phyloP scores from a whole-genome alignment of 805 yeast species.

The Dipodascus geniculatus region DNA sequence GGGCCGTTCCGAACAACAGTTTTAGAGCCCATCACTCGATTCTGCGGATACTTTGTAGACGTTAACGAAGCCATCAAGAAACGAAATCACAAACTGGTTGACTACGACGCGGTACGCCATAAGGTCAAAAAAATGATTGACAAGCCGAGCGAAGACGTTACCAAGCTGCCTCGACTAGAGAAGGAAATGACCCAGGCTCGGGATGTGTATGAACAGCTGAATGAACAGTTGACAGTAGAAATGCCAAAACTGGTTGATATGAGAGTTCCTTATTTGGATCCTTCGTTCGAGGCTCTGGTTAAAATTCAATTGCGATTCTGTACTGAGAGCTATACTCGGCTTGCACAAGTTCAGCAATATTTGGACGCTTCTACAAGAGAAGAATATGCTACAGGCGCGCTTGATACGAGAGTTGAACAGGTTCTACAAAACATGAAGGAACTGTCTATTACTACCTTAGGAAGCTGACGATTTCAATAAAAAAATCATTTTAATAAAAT shows the following conservation, averaged over 20 bases:
- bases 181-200: conserved; percentile 33
- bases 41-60: conserved; percentile 48
- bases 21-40: conserved; percentile 46
- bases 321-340: conserved; percentile 40
- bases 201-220: conserved; percentile 34
- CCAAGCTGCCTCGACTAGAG: conserved; percentile 35
- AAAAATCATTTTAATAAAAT: not conserved
- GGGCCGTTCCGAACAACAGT: conserved; percentile 51
- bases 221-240: conserved; percentile 42
- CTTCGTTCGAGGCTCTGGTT: conserved; percentile 54
- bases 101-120: conserved; percentile 45
- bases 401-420: conserved; percentile 44
- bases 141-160: conserved; percentile 35
- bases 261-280: conserved; percentile 52
- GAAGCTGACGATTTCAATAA: conserved; percentile 5
- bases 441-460: conserved; percentile 35
- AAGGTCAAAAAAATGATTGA: conserved; percentile 41
- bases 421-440: conserved; percentile 45
- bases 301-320: conserved; percentile 52
- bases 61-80: conserved; percentile 56
- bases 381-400: conserved; percentile 44
- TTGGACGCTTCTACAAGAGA: conserved; percentile 44
- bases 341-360: conserved; percentile 42
- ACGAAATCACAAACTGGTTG: conserved; percentile 45
- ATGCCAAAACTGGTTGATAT: conserved; percentile 47